phyloP scores from a whole-genome alignment of 495 filamentous ascomycete genomes.

The Talaromyces adpressus region DNA sequence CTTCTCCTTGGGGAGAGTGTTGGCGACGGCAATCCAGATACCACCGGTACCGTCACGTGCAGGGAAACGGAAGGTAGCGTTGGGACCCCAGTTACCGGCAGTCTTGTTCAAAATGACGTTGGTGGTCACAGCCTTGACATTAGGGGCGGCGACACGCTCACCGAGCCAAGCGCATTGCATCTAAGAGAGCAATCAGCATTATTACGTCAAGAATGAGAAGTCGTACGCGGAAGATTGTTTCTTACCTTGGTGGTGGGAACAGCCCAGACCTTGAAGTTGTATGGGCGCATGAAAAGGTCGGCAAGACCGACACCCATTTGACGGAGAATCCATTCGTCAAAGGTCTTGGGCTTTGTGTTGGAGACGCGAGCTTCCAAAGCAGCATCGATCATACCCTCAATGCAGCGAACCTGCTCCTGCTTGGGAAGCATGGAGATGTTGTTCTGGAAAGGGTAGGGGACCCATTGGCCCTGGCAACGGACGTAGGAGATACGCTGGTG shows the following conservation, averaged over 20 bases:
- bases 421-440: conserved; percentile 99
- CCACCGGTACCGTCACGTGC: conserved; percentile 91
- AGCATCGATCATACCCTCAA: conserved; percentile 96
- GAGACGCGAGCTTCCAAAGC: conserved; percentile 77
- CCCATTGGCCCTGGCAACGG: conserved; percentile 91
- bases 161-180: conserved; percentile 99
- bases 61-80: conserved; percentile 97
- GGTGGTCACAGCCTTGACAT: conserved; percentile 89
- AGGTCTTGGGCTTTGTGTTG: conserved; percentile 87
- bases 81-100: conserved; percentile 97
- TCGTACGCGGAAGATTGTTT: neutral
- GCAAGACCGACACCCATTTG: conserved; percentile 88
- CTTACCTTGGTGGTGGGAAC: conserved; percentile 91
- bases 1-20: conserved; percentile 89
- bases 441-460: conserved; percentile 99
- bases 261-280: conserved; percentile 99
- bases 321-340: conserved; percentile 97
- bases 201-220: neutral
- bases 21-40: conserved; percentile 97
- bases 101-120: conserved; percentile 96
- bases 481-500: conserved; percentile 99
- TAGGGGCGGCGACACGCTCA: conserved; percentile 95
- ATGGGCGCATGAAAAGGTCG: conserved; percentile 96
- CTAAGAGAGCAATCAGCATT: conserved; percentile 34
- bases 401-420: conserved; percentile 90